phyloP scores from a whole-genome alignment of 176 grass and related monocot genomes.

The Stipa capillata region DNA sequence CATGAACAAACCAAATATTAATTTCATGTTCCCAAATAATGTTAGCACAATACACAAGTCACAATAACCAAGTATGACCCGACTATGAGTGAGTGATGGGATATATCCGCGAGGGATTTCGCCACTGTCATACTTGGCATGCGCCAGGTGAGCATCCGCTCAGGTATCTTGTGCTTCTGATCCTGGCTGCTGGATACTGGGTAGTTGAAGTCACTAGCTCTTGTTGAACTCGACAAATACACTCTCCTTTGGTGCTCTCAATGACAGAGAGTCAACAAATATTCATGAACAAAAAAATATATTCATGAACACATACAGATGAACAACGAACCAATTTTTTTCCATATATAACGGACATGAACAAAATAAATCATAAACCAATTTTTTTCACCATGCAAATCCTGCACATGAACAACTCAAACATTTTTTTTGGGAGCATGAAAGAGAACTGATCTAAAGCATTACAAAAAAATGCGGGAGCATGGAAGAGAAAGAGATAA shows the following conservation, averaged over 20 bases:
- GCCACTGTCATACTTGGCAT: conserved; percentile 84
- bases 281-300: too few relatives aligned
- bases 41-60: background rate
- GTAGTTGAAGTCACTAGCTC: conserved; percentile 65
- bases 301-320: too few relatives aligned
- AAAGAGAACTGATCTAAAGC: too few relatives aligned
- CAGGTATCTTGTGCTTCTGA: conserved; percentile 67
- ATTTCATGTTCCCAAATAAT: background rate
- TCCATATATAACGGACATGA: too few relatives aligned
- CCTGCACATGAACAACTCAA: too few relatives aligned
- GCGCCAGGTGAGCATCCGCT: conserved; percentile 93
- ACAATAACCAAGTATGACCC: conserved; percentile 41
- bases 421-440: too few relatives aligned
- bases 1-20: background rate
- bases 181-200: conserved; percentile 52
- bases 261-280: background rate
- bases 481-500: too few relatives aligned
- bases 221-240: background rate
- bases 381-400: too few relatives aligned
- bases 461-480: too few relatives aligned
- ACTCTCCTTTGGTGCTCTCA: background rate
- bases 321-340: too few relatives aligned
- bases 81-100: conserved; percentile 73
- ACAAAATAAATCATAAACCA: too few relatives aligned
- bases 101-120: conserved; percentile 84